Percentiles rank a stretch among this genome's conserved stretches.
Evolutionary conservation across 169 alveolate species (phyloP).

Genomic region (Plasmodium falciparum): DNA sequence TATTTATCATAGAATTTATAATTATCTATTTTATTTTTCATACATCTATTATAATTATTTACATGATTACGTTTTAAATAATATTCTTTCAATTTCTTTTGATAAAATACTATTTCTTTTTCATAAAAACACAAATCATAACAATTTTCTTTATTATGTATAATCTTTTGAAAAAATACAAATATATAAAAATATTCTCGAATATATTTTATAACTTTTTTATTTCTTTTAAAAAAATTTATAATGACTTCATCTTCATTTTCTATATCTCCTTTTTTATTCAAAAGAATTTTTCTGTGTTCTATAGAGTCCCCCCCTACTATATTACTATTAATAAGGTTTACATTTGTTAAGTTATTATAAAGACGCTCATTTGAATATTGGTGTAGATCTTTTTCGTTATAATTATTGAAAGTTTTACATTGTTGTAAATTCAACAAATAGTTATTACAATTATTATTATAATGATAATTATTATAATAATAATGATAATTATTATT

Average conservation of each 20-base stretch:
- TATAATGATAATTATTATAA: background rate
- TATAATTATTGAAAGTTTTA: no score
- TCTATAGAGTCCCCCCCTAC: background rate
- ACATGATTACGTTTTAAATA: background rate
- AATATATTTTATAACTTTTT: constrained; percentile 14
- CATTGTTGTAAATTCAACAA: no score
- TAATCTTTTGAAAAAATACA: constrained; percentile 33
- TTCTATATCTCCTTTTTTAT: constrained; percentile 1
- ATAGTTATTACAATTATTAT: no score
- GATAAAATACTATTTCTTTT: constrained; percentile 11
- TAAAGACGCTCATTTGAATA: no score
- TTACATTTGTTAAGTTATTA: no score
- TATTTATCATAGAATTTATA: background rate
- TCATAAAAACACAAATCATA: constrained; percentile 23
- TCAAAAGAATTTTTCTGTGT: background rate
- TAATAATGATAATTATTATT: no score
- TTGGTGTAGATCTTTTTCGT: no score
- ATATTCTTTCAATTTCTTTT: constrained; percentile 24
- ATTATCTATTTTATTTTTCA: no score
- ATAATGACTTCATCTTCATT: constrained; percentile 10
- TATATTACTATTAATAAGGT: no score
- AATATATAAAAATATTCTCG: constrained; percentile 59
- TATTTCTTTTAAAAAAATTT: constrained; percentile 24
- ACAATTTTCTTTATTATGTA: background rate
- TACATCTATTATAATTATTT: background rate